phyloP scores from a whole-genome alignment of 2,329 filamentous ascomycete species.

The Diaporthe ilicicola region DNA sequence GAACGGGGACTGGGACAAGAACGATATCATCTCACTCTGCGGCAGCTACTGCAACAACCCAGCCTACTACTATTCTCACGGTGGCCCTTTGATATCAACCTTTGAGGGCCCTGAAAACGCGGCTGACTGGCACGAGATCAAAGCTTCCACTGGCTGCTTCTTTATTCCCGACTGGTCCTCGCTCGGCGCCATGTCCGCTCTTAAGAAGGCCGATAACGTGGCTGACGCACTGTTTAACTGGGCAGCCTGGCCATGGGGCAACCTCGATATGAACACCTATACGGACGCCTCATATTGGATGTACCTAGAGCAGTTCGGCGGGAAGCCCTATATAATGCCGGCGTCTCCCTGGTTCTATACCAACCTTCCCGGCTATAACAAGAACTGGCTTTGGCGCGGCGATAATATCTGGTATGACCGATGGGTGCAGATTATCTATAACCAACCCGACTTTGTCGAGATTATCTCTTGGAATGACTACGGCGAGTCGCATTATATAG shows the following conservation, averaged over 20 bases:
- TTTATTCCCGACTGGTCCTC: conserved; percentile 59
- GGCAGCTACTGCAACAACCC: conserved; percentile 36
- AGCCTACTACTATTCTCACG: conserved; percentile 39
- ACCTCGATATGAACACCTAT: conserved; percentile 40
- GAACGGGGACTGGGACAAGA: conserved; percentile 39
- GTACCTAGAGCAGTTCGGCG: conserved; percentile 39
- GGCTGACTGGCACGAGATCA: conserved; percentile 52
- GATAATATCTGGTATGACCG: conserved; percentile 68
- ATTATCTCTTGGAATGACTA: conserved; percentile 59
- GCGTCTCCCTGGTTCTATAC: conserved; percentile 69
- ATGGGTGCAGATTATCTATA: conserved; percentile 65
- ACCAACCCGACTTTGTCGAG: conserved; percentile 54
- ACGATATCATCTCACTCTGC: conserved; percentile 41
- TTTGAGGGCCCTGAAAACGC: conserved; percentile 56
- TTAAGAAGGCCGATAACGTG: conserved; percentile 30
- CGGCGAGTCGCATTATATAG: conserved; percentile 63
- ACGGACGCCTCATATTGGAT: conserved; percentile 45
- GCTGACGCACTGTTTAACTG: conserved; percentile 49
- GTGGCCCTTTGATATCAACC: conserved; percentile 56
- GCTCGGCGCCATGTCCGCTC: conserved; percentile 43
- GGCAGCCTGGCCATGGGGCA: conserved; percentile 47
- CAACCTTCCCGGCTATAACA: conserved; percentile 61
- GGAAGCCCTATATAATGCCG: conserved; percentile 59
- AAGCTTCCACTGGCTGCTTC: conserved; percentile 42
- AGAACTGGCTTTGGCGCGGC: conserved; percentile 69